phyloP scores from a whole-genome alignment of 176 grass and related monocot genomes.

The Puccinellia tenuiflora region DNA sequence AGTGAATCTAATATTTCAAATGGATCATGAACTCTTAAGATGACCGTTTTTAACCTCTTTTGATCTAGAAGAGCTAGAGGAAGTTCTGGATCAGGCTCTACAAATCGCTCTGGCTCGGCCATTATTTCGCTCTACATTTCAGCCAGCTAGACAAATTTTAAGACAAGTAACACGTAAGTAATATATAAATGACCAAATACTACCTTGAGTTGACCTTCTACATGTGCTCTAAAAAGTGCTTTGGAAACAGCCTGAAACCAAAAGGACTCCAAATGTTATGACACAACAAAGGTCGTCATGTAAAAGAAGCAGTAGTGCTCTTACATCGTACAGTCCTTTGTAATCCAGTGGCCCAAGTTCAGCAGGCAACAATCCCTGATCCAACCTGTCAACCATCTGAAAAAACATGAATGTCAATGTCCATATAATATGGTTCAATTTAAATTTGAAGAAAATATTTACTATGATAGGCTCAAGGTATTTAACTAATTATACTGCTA shows the following conservation, averaged over 20 bases:
- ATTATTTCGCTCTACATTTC: conserved; percentile 90
- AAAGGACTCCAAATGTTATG: conserved; percentile 16
- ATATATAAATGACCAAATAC: conserved; percentile 19
- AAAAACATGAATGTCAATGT: conserved; percentile 23
- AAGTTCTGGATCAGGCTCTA: conserved; percentile 94
- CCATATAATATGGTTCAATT: conserved; percentile 19
- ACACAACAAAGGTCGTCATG: conserved; percentile 15
- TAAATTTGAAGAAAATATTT: background rate
- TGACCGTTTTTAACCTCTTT: conserved; percentile 58
- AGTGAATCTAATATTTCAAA: conserved; percentile 4
- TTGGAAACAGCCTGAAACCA: conserved; percentile 74
- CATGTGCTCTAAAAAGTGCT: conserved; percentile 97
- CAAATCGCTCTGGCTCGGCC: conserved; percentile 93
- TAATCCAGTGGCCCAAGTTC: conserved; percentile 94
- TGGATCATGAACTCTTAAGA: background rate
- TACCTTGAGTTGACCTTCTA: conserved; percentile 99
- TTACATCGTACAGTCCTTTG: conserved; percentile 83
- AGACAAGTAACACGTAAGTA: conserved; percentile 16
- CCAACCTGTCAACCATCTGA: conserved; percentile 96
- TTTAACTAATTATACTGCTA: background rate
- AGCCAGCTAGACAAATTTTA: conserved; percentile 40
- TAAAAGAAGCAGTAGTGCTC: conserved; percentile 7
- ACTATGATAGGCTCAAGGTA: background rate
- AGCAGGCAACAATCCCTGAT: conserved; percentile 70
- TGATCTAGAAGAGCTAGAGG: conserved; percentile 98